A percentile compares a stretch with the other conserved stretches of the same genome.
These are phyloP conservation scores for Sclerotinia spermophila DNA, from an alignment of 2,329 filamentous ascomycete genomes.

Conservation along the genomic window DNA sequence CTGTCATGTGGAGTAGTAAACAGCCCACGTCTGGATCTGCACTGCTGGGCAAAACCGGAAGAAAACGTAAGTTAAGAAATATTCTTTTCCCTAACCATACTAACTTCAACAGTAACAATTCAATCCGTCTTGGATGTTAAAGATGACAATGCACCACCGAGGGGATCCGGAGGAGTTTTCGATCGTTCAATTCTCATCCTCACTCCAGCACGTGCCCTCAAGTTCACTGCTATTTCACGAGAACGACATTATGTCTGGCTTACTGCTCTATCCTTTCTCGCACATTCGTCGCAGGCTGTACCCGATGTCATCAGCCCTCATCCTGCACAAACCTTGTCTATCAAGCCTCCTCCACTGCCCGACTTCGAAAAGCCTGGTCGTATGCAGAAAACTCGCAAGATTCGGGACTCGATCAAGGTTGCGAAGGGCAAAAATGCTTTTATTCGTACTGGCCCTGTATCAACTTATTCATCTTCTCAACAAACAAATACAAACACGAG, in stretches of 20 bases:
- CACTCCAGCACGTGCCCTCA: slow-evolving; percentile 87
- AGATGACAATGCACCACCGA: slow-evolving; percentile 83
- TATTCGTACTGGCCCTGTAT: slow-evolving; percentile 40
- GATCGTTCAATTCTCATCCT: slow-evolving; percentile 93
- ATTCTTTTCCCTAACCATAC: slow-evolving; percentile 22
- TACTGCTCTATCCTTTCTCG: slow-evolving; percentile 89
- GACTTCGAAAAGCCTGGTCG: slow-evolving; percentile 45
- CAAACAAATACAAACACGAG: slow-evolving; percentile 18
- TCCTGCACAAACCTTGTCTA: slow-evolving; percentile 47
- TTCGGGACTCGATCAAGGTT: slow-evolving; percentile 85
- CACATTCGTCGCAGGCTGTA: slow-evolving; percentile 78
- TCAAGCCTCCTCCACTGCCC: slow-evolving; percentile 39
- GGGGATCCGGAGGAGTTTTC: slow-evolving; percentile 64
- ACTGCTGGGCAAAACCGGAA: slow-evolving; percentile 87
- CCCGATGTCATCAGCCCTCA: slow-evolving; percentile 65
- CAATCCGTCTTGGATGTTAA: slow-evolving; percentile 97
- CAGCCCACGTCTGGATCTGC: slow-evolving; percentile 86
- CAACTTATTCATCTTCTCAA: slow-evolving; percentile 35
- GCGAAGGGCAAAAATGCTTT: slow-evolving; percentile 63
- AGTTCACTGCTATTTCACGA: slow-evolving; percentile 80
- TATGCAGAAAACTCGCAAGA: slow-evolving; percentile 44
- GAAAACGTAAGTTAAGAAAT: slow-evolving; percentile 70
- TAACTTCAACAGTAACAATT: slow-evolving; percentile 67
- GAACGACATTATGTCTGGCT: slow-evolving; percentile 95
- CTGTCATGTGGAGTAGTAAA: slow-evolving; percentile 98